These are phyloP conservation scores for Penicillium robsamsonii DNA, from an alignment of 495 filamentous ascomycete genomes.

Conservation along the genomic window DNA sequence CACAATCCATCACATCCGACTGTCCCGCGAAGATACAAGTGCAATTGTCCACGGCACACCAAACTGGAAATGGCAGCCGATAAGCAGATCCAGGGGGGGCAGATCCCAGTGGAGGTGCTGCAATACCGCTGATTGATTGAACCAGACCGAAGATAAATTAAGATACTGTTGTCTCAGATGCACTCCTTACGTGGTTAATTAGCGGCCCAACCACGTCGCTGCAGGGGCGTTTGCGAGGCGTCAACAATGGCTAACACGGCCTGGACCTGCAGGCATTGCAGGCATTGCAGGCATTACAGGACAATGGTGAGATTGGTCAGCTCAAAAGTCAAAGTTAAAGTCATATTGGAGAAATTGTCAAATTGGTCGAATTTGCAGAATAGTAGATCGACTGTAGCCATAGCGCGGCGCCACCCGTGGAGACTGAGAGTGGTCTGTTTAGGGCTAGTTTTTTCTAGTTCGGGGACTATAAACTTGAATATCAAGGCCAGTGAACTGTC, in stretches of 20 bases:
- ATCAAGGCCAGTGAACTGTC: conserved; percentile 3
- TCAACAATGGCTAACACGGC: conserved; percentile 7
- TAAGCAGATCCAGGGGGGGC: background rate
- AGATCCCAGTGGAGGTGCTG: conserved; percentile 1
- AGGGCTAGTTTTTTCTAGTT: background rate
- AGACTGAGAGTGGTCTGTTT: background rate
- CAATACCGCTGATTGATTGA: conserved; percentile 11
- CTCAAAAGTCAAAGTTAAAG: background rate
- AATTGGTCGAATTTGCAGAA: background rate
- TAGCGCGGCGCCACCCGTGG: conserved; percentile 6
- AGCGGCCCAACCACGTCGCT: conserved; percentile 12
- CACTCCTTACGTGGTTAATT: conserved; percentile 14
- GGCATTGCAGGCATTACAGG: conserved; percentile 7
- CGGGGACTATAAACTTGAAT: background rate
- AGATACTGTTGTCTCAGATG: conserved; percentile 16
- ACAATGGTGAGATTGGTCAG: background rate
- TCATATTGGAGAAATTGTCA: background rate
- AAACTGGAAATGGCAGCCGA: conserved; percentile 6
- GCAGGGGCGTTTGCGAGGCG: conserved; percentile 2
- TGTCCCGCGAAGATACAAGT: background rate
- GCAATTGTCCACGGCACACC: background rate
- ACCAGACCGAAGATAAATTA: conserved; percentile 3
- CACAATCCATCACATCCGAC: conserved; percentile 1
- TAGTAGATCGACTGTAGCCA: conserved; percentile 8
- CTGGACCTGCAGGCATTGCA: conserved; percentile 8